phyloP scores from a whole-genome alignment of 108 stramenopile species.

The Ochromonas danica region DNA sequence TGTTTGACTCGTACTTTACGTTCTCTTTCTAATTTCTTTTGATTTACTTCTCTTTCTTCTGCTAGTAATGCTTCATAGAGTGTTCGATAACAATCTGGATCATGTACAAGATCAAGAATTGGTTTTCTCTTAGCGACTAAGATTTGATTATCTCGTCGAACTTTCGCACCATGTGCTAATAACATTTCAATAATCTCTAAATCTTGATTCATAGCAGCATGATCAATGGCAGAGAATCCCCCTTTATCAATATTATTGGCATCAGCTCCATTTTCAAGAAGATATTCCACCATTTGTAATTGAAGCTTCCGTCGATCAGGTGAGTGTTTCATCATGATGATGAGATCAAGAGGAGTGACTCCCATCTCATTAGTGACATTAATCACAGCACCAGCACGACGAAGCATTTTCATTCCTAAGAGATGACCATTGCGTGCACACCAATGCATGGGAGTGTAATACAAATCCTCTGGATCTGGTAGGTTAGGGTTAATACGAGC shows the following conservation, averaged over 20 bases:
- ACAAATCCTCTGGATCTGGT: conserved; percentile 19
- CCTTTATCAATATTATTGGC: conserved; percentile 3
- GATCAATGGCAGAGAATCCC: background rate
- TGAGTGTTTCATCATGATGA: conserved; percentile 3
- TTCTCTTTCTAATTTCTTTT: background rate
- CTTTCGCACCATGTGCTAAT: background rate
- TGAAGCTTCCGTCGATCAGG: background rate
- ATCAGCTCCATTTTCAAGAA: background rate
- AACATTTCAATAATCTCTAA: conserved; percentile 13
- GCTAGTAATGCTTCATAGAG: background rate
- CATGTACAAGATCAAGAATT: background rate
- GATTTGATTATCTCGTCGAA: background rate
- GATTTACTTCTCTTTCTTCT: background rate
- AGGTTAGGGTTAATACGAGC: background rate
- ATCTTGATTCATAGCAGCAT: conserved; percentile 2
- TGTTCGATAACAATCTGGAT: background rate
- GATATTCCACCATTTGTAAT: background rate
- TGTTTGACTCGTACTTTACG: background rate
- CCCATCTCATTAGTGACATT: conserved; percentile 8
- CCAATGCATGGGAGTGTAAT: conserved; percentile 24
- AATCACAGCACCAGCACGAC: background rate
- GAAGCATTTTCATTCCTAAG: conserved; percentile 19
- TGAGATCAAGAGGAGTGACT: background rate
- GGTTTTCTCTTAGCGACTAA: background rate
- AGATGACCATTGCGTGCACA: conserved; percentile 12